Conservation (phyloP, 768 basidiomycete species). For the Trametes meyenii region DNA sequence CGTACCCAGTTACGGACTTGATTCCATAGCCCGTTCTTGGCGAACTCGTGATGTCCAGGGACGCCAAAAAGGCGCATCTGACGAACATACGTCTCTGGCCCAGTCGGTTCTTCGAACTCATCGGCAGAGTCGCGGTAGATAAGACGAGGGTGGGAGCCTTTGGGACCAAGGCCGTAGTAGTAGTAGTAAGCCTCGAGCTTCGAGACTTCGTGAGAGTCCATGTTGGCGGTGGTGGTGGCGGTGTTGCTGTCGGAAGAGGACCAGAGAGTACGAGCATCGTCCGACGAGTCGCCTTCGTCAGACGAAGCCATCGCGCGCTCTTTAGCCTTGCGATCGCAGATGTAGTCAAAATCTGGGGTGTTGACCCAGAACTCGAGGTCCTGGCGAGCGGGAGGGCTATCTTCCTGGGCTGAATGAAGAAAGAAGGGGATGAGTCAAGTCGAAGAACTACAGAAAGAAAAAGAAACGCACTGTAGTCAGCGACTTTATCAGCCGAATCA, state of each 20-base stretch:
- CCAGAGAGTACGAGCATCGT: background rate
- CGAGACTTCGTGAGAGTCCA: background rate
- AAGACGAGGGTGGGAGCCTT: background rate
- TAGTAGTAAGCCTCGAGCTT: background rate
- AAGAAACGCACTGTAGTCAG: background rate
- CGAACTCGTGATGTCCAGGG: background rate
- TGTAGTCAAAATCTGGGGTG: background rate
- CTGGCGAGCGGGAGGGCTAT: background rate
- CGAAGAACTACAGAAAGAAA: background rate
- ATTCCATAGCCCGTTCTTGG: background rate
- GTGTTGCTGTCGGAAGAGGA: background rate
- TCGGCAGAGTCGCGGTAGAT: background rate
- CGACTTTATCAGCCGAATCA: background rate
- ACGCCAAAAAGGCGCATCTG: background rate
- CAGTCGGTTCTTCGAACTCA: background rate
- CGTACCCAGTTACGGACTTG: background rate
- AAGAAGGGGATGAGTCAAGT: background rate
- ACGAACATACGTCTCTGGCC: background rate
- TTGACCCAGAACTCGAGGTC: background rate
- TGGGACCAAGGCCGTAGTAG: background rate
- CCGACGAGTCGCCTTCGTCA: background rate
- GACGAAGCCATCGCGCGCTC: background rate
- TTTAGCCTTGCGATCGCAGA: background rate
- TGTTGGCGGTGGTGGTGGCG: background rate
- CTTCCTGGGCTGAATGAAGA: background rate